These are phyloP conservation scores for Emmonsia crescens DNA, from an alignment of 2,329 filamentous ascomycete species.

Conservation along the genomic window DNA sequence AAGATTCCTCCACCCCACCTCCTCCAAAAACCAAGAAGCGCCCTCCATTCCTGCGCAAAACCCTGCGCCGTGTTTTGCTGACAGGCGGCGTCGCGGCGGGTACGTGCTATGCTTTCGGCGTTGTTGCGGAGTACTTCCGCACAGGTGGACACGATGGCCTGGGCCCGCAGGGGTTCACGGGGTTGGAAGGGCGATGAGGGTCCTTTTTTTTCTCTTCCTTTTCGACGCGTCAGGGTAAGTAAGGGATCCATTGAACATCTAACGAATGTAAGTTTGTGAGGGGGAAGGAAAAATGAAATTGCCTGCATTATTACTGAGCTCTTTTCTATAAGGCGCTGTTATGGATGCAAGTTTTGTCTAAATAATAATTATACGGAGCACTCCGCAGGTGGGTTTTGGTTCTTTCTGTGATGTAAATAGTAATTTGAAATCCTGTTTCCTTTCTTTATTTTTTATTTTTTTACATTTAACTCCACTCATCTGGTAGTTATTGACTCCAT, in stretches of 20 bases:
- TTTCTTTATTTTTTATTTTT: too few species aligned
- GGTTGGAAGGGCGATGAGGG: conserved; percentile 10
- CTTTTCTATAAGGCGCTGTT: neutral
- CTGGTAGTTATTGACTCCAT: neutral
- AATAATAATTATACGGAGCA: too few species aligned
- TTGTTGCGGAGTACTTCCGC: conserved; percentile 32
- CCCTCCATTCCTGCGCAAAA: conserved; percentile 13
- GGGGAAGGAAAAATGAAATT: too few species aligned
- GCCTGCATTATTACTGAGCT: too few species aligned
- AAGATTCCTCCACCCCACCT: conserved; percentile 8
- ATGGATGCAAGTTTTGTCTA: neutral
- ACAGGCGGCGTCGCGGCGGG: conserved; percentile 25
- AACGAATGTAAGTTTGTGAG: too few species aligned
- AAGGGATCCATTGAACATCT: too few species aligned
- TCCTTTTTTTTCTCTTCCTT: too few species aligned
- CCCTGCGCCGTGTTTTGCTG: conserved; percentile 25
- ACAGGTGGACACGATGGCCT: conserved; percentile 30
- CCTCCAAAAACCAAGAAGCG: conserved; percentile 1
- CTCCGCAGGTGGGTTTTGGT: too few species aligned
- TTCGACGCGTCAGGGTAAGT: too few species aligned
- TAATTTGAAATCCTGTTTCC: neutral
- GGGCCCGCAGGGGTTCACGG: conserved; percentile 30
- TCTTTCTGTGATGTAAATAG: too few species aligned
- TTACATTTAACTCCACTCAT: neutral
- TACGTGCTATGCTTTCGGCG: conserved; percentile 33